Base-by-base conservation (phyloP, 768 basidiomycete species). In the Tylopilus rubrobrunneus region DNA sequence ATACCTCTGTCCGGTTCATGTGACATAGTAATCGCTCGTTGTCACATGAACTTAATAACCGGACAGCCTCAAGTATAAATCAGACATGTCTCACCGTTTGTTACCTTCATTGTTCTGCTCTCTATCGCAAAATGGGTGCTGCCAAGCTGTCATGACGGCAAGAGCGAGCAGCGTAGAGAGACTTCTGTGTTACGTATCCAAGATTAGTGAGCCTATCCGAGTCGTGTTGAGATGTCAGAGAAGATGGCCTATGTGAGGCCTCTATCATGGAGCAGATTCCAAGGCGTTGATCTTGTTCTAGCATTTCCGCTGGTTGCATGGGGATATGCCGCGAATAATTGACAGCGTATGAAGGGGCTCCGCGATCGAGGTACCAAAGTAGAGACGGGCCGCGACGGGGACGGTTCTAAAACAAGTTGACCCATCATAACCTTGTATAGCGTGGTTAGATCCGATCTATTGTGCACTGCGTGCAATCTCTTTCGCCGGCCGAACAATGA, bases 61-160 rank as follows among this genome's bases (percentile, higher is more conserved):
- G 37, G 50, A 59, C 49, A 52, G 58, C n/a, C 19, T 19, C 19
- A 19, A 55, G 46, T 68, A 68, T 70, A 70, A 62, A 68, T 53
- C 55, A 50, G 47, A 25, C 39, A 63, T 60, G 63, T 66, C 42
- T 68, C 63, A 57, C 52, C n/a, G 6, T 29, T 55, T 53, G 46
- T 61, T 23, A 14, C 45, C 53, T 23, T 39, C 55, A 48, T 62
- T 62, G 58, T 64, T 45, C 12, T n/a, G 7, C 31, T 34, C 31
- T 49, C 51, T n/a, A 31, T 53, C 49, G 19, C 19, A 19, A 52
- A 52, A 15, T 23, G 41, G 23, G 25, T 23, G 48, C 54, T 43
- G 33, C 48, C 41, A 34, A n/a, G 34, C 43, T 51, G 52, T 55
- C 53, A 51, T 52, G 19, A 48, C 48, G 54, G 56, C 46, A 56